A percentile compares a stretch with the other conserved stretches of the same genome.
These are phyloP conservation scores for Cyclotella baltica DNA, from an alignment of 108 stramenopile genomes.

Conservation along the genomic window DNA sequence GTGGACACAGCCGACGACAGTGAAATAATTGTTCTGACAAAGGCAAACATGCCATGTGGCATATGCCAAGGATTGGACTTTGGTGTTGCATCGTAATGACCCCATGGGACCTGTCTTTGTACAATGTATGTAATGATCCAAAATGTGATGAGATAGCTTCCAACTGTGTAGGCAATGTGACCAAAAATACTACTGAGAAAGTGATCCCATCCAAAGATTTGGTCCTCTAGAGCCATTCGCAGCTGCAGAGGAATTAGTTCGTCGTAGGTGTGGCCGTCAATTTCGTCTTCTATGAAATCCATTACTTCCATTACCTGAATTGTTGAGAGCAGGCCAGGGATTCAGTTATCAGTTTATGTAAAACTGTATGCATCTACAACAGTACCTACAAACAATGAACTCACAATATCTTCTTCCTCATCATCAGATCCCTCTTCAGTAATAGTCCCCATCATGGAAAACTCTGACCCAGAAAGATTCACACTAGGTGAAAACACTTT, in stretches of 20 bases:
- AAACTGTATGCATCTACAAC: neutral
- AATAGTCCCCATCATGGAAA: constrained; percentile 27
- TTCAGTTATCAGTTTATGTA: neutral
- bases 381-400: neutral
- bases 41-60: constrained; percentile 45
- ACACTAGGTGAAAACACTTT: constrained; percentile 4
- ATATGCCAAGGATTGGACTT: constrained; percentile 46
- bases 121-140: constrained; percentile 50
- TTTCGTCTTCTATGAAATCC: constrained; percentile 77
- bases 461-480: neutral
- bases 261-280: constrained; percentile 68
- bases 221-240: constrained; percentile 75
- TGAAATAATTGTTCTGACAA: constrained; percentile 37
- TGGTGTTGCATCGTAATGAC: constrained; percentile 11
- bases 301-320: constrained; percentile 58
- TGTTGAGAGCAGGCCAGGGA: too few relatives aligned
- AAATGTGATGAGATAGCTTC: constrained; percentile 57
- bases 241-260: constrained; percentile 79
- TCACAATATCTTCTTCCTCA: constrained; percentile 29
- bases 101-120: constrained; percentile 51
- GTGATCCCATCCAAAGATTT: constrained; percentile 83
- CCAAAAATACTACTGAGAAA: constrained; percentile 69
- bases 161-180: constrained; percentile 66
- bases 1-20: constrained; percentile 53
- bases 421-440: constrained; percentile 32